phyloP scores from a whole-genome alignment of 192 early-diverging fungal genomes.

The Physocladia obscura region DNA sequence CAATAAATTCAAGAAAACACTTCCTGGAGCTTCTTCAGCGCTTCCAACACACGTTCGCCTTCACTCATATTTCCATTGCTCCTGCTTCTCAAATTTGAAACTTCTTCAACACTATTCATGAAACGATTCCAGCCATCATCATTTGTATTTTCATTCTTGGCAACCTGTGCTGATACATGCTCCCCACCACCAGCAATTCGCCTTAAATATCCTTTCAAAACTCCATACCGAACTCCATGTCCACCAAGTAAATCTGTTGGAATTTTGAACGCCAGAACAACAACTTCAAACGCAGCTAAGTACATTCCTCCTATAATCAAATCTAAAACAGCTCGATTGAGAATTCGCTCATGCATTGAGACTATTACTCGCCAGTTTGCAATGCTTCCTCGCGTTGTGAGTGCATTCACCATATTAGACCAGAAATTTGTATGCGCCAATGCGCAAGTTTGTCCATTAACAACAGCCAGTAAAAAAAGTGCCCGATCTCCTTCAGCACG shows the following conservation, averaged over 20 bases:
- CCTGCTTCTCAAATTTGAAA: no score
- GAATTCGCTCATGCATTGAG: background rate
- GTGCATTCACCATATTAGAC: background rate
- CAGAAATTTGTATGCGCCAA: background rate
- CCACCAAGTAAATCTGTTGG: background rate
- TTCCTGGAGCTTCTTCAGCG: no score
- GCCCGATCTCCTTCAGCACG: background rate
- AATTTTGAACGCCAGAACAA: background rate
- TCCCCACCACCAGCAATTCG: background rate
- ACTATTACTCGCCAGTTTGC: background rate
- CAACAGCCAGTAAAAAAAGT: background rate
- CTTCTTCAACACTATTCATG: no score
- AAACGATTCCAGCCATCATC: no score
- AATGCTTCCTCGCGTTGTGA: background rate
- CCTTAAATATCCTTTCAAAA: slow-evolving; percentile 26
- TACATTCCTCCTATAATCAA: background rate
- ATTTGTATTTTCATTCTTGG: no score
- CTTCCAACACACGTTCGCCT: no score
- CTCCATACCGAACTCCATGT: background rate
- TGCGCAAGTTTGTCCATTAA: background rate
- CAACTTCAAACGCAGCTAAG: slow-evolving; percentile 6
- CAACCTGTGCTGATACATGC: background rate
- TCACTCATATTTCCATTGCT: no score
- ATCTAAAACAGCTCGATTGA: slow-evolving; percentile 1
- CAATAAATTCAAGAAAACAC: no score